Base-by-base conservation (phyloP, 257 asterid genomes). In the Plantago ovata region DNA sequence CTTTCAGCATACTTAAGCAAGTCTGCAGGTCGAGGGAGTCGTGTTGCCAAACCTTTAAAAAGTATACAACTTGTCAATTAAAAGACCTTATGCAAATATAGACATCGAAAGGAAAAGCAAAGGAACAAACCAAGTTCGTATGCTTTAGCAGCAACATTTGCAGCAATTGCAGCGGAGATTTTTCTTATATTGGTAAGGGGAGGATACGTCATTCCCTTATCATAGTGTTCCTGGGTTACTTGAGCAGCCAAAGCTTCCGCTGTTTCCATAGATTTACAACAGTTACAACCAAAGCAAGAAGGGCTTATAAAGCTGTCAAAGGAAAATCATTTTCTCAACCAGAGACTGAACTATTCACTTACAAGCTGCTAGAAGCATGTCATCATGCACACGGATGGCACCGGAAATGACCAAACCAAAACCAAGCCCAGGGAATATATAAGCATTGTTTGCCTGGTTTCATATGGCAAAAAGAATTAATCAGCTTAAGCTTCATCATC, bases 331-430 rank as follows among this genome's bases (percentile, higher is more conserved):
- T 15, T 44, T 10, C 11, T 6, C 24, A 9, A 13, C 10, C 28
- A 12, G 42, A 28, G n/a, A n/a, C n/a, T 24, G 32, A 33, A 13
- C 11, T 4, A 55, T 40, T 58, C 56, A 70, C 96, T 82, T 84
- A 93, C 97, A 81, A 56, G 99, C 97, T 19, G 94, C 94, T 19
- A 93, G 87, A 74, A 93, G 97, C 94, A 89, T 93, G 38, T 82
- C 95, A 55, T 93, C 96, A 36, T 93, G 98, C 53, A 93, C 95
- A 0, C 97, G 94, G 54, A 93, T 89, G 38, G 94, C 79, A 50
- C 98, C 98, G 28, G 85, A 83, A 57, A 93, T 89, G 65, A 93
- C 89, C 69, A 93, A 69, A 58, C 99, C 99, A 20, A 93, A 76
- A 50, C 99, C 99, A 39, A 89, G 76, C 48, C 99, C 99, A 0